Evolutionary conservation across 495 filamentous ascomycete genomes (phyloP).

Genomic region (Neurospora pannonica): DNA sequence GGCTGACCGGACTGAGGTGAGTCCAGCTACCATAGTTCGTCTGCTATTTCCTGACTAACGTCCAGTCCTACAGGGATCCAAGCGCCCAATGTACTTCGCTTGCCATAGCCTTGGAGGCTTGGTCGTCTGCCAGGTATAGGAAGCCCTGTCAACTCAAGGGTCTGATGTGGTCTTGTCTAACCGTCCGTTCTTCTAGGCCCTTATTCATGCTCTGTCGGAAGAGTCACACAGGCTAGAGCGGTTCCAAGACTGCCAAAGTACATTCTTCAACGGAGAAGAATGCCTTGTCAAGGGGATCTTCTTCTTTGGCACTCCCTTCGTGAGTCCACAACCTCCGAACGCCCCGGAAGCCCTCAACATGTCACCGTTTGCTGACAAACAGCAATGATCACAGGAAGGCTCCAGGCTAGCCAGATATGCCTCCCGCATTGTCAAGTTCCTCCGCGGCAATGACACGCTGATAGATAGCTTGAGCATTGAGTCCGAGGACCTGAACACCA

Average conservation of each 20-base stretch:
- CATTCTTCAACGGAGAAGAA: constrained; percentile 5
- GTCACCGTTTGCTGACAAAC: not conserved
- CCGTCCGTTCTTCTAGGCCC: not conserved
- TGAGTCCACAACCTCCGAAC: not conserved
- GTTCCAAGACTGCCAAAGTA: not conserved
- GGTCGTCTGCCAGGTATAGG: constrained; percentile 7
- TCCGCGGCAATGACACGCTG: constrained; percentile 5
- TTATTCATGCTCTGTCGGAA: constrained; percentile 4
- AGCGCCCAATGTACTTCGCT: constrained; percentile 11
- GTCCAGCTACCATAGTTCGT: not conserved
- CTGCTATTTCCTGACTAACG: not conserved
- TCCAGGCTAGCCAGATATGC: constrained; percentile 3
- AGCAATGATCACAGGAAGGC: not conserved
- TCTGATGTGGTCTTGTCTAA: not conserved
- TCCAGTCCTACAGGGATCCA: not conserved
- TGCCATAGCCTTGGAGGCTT: constrained; percentile 11
- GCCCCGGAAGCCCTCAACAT: not conserved
- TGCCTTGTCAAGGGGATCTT: constrained; percentile 10
- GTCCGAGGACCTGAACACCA: constrained; percentile 2
- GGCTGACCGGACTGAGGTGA: constrained; percentile 7
- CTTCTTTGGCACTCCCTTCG: constrained; percentile 12
- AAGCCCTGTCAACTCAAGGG: not conserved
- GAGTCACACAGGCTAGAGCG: not conserved
- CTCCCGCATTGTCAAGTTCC: constrained; percentile 5
- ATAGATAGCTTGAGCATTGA: constrained; percentile 5